Evolutionary conservation across 768 basidiomycete species (phyloP).

Genomic region (Rubroboletus pulcherrimus): DNA sequence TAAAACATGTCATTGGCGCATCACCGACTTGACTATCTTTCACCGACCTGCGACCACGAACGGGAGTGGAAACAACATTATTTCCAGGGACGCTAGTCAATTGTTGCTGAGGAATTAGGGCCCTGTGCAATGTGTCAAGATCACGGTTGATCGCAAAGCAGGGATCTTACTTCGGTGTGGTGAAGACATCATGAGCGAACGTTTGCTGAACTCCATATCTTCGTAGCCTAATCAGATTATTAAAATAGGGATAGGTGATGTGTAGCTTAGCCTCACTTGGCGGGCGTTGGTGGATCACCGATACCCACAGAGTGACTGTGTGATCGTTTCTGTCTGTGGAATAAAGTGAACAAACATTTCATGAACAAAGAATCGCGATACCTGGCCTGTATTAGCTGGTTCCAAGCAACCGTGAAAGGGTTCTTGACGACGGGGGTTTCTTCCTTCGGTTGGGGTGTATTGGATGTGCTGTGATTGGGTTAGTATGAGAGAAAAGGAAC

Average conservation of each 20-base stretch:
- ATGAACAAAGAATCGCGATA: not conserved
- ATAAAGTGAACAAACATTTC: not conserved
- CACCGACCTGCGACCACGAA: conserved; percentile 12
- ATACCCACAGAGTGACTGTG: conserved; percentile 18
- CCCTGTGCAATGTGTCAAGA: not conserved
- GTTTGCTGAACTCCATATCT: conserved; percentile 1
- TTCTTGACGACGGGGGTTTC: conserved; percentile 3
- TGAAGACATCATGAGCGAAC: conserved; percentile 3
- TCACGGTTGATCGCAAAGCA: not conserved
- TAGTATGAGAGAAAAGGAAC: not conserved
- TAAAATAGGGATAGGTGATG: not conserved
- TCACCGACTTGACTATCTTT: not conserved
- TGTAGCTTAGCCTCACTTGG: conserved; percentile 19
- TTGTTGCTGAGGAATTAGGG: not conserved
- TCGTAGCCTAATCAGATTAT: conserved; percentile 2
- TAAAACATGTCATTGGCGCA: conserved; percentile 1
- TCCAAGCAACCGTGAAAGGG: conserved; percentile 23
- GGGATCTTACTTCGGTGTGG: conserved; percentile 2
- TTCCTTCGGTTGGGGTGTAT: not conserved
- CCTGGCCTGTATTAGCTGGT: conserved; percentile 16
- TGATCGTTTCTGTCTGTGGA: conserved; percentile 23
- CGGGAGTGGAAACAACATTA: not conserved
- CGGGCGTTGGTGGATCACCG: conserved; percentile 8
- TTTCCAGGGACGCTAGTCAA: not conserved
- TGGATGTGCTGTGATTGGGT: not conserved